Evolutionary conservation across 2,329 filamentous ascomycete species (phyloP).

Genomic region (Dothistroma pini): DNA sequence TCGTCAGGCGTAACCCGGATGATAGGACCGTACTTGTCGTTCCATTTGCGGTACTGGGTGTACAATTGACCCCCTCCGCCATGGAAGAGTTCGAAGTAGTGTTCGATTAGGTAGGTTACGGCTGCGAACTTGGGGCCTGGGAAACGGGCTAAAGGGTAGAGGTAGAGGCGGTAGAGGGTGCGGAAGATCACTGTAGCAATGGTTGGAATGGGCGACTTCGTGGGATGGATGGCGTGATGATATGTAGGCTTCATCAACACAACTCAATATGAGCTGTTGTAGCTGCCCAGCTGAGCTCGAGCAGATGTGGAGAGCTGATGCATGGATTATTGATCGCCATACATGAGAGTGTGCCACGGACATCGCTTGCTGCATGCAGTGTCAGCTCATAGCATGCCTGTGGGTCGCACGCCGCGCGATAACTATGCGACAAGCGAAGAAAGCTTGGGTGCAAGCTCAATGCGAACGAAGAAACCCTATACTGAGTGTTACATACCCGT

Average conservation of each 20-base stretch:
- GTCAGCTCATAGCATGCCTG: background rate
- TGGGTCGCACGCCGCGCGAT: background rate
- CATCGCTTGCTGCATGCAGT: background rate
- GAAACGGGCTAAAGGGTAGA: constrained; percentile 35
- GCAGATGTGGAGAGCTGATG: background rate
- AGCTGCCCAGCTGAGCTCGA: background rate
- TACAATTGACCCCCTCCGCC: constrained; percentile 6
- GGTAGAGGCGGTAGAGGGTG: constrained; percentile 29
- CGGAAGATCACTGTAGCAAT: too few relatives aligned
- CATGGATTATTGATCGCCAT: background rate
- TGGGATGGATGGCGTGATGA: too few relatives aligned
- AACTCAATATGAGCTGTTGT: background rate
- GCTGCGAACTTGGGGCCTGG: constrained; percentile 37
- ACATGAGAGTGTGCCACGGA: background rate
- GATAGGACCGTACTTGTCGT: constrained; percentile 14
- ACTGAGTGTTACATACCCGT: background rate
- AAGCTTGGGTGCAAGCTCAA: too few relatives aligned
- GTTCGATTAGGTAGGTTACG: constrained; percentile 23
- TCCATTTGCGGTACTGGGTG: constrained; percentile 1
- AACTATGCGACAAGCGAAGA: background rate
- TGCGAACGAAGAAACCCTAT: background rate
- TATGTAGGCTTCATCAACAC: background rate
- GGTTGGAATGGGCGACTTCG: too few relatives aligned
- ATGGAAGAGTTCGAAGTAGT: constrained; percentile 12
- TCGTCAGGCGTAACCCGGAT: constrained; percentile 18